Evolutionary conservation across 2,329 filamentous ascomycete genomes (phyloP).

Genomic region (Diplodia intermedia): DNA sequence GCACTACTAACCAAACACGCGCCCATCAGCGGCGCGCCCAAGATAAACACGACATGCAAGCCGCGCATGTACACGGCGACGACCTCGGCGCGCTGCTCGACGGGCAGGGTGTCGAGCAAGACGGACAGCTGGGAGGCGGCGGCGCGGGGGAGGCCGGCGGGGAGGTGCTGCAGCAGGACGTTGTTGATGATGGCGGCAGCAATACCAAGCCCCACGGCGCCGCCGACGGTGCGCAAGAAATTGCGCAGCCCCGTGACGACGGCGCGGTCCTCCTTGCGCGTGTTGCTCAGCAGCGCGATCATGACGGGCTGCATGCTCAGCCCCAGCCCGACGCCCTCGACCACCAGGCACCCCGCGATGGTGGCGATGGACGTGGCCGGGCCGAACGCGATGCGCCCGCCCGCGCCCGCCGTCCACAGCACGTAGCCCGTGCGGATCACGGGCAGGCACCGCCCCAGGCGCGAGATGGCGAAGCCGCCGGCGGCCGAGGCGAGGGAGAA

Average conservation of each 20-base stretch:
- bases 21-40: slow-evolving; percentile 17
- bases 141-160: not conserved
- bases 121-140: slow-evolving; percentile 3
- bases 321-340: slow-evolving; percentile 61
- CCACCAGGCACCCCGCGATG: slow-evolving; percentile 47
- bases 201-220: slow-evolving; percentile 64
- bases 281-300: slow-evolving; percentile 61
- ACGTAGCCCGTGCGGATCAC: slow-evolving; percentile 61
- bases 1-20: slow-evolving; percentile 20
- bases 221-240: slow-evolving; percentile 66
- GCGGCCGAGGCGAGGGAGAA: slow-evolving; percentile 57
- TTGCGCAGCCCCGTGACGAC: slow-evolving; percentile 69
- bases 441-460: slow-evolving; percentile 38
- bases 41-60: slow-evolving; percentile 13
- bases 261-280: slow-evolving; percentile 62
- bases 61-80: slow-evolving; percentile 13
- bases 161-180: slow-evolving; percentile 43
- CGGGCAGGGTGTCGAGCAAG: slow-evolving; percentile 2
- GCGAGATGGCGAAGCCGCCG: slow-evolving; percentile 65
- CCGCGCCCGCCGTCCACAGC: slow-evolving; percentile 60
- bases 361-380: slow-evolving; percentile 58
- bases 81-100: not conserved
- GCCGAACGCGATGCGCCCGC: slow-evolving; percentile 60
- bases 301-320: slow-evolving; percentile 61
- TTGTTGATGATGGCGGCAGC: slow-evolving; percentile 55